Percentiles rank a stretch among this genome's conserved stretches.
Conservation (phyloP, 371 early-diverging fungal species). For the Rhizomucor pusillus region DNA sequence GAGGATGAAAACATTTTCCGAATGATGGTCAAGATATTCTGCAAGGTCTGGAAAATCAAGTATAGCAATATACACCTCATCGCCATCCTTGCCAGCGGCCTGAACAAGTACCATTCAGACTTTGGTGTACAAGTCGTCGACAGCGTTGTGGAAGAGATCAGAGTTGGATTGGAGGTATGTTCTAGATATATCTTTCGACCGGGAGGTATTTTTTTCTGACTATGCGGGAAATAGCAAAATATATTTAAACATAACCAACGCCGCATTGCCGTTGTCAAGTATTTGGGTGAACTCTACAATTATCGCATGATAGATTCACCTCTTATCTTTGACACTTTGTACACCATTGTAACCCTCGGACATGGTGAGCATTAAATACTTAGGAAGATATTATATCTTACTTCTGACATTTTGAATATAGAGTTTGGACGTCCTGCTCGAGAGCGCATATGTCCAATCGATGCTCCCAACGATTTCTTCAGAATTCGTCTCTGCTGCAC, state of each 20-base stretch:
- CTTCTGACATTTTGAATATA: conserved; percentile 25
- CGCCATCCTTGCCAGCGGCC: conserved; percentile 77
- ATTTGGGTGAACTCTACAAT: conserved; percentile 90
- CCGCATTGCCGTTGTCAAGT: conserved; percentile 78
- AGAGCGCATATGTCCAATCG: conserved; percentile 66
- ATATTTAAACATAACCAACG: conserved; percentile 89
- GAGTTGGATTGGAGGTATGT: conserved; percentile 78
- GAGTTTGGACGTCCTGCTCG: conserved; percentile 74
- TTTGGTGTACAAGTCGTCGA: conserved; percentile 90
- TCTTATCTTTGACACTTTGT: conserved; percentile 82
- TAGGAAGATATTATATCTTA: too few relatives aligned
- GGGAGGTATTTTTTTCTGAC: conserved; percentile 4
- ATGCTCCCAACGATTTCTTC: conserved; percentile 90
- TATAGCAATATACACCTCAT: conserved; percentile 81
- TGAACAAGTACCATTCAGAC: conserved; percentile 78
- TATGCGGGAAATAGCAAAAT: conserved; percentile 55
- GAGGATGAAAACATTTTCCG: conserved; percentile 49
- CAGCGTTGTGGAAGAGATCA: conserved; percentile 82
- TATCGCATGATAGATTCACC: conserved; percentile 81
- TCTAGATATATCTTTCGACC: too few relatives aligned
- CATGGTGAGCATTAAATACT: conserved; percentile 71
- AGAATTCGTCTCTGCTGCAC: conserved; percentile 88
- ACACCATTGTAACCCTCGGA: conserved; percentile 81
- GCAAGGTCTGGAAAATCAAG: conserved; percentile 92
- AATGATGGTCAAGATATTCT: conserved; percentile 59